Evolutionary conservation across 1,284 basidiomycete species (phyloP).

Genomic region (Microbotryum intermedium): DNA sequence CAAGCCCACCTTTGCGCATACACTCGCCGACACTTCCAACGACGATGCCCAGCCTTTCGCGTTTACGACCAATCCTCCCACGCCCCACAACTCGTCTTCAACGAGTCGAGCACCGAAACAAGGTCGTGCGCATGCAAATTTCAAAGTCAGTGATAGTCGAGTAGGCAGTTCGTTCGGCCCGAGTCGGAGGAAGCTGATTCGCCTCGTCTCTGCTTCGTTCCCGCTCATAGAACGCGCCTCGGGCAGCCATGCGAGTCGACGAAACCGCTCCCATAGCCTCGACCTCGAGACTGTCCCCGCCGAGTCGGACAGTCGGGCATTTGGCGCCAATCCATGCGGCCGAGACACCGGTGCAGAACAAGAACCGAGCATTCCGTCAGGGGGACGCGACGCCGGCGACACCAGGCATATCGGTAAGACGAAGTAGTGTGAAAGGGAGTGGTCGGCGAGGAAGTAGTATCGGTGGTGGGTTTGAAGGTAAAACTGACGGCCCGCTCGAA

Average conservation of each 20-base stretch:
- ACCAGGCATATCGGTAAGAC: conserved; percentile 1
- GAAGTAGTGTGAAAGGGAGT: conserved; percentile 20
- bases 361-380: conserved; percentile 19
- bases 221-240: neutral
- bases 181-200: neutral
- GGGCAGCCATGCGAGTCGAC: neutral
- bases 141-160: too few relatives aligned
- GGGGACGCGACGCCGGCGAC: conserved; percentile 14
- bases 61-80: conserved; percentile 25
- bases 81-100: conserved; percentile 4
- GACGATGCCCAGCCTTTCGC: conserved; percentile 14
- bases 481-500: neutral
- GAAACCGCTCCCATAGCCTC: neutral
- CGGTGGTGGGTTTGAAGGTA: conserved; percentile 23
- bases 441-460: conserved; percentile 23
- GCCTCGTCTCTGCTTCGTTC: neutral
- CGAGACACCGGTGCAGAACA: conserved; percentile 26
- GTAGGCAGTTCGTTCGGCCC: neutral
- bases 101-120: neutral
- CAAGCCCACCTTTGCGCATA: conserved; percentile 6
- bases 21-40: conserved; percentile 6
- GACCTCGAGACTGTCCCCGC: neutral
- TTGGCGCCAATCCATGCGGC: conserved; percentile 1
- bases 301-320: neutral
- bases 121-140: too few relatives aligned